Conservation (phyloP, 176 grass and related monocot species). For the Leersia perrieri region DNA sequence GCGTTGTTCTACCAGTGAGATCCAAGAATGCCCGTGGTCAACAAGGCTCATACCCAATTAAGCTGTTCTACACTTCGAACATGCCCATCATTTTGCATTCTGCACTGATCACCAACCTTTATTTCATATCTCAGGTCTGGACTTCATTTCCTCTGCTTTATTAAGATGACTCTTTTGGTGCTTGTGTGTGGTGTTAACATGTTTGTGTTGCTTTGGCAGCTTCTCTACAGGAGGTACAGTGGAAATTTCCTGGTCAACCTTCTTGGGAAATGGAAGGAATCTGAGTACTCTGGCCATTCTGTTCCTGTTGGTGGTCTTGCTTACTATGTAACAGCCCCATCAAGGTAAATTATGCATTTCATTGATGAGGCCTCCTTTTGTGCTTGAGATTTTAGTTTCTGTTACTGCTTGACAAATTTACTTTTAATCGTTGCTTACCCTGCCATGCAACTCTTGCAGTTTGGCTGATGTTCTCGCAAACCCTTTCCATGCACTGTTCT, state of each 20-base stretch:
- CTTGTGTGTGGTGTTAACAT: constrained; percentile 5
- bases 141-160: background rate
- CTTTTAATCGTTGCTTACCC: background rate
- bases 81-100: constrained; percentile 98
- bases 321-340: constrained; percentile 97
- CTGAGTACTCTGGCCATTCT: constrained; percentile 84
- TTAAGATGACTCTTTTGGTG: background rate
- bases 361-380: background rate
- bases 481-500: constrained; percentile 85
- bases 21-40: constrained; percentile 93
- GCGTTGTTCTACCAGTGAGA: constrained; percentile 91
- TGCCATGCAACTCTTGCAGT: constrained; percentile 28
- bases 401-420: background rate
- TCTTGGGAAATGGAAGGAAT: constrained; percentile 89
- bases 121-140: constrained; percentile 89
- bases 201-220: constrained; percentile 44
- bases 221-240: constrained; percentile 90
- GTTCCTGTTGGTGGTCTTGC: constrained; percentile 90
- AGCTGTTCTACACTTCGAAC: constrained; percentile 95
- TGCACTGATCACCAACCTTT: constrained; percentile 88
- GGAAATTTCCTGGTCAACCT: constrained; percentile 91
- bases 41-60: constrained; percentile 97
- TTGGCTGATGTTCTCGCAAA: constrained; percentile 62
- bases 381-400: background rate
- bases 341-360: constrained; percentile 54